A percentile compares a stretch with the other conserved stretches of the same genome.
phyloP scores from a whole-genome alignment of 352 stramenopile genomes.

The Plasmopara viticola region DNA sequence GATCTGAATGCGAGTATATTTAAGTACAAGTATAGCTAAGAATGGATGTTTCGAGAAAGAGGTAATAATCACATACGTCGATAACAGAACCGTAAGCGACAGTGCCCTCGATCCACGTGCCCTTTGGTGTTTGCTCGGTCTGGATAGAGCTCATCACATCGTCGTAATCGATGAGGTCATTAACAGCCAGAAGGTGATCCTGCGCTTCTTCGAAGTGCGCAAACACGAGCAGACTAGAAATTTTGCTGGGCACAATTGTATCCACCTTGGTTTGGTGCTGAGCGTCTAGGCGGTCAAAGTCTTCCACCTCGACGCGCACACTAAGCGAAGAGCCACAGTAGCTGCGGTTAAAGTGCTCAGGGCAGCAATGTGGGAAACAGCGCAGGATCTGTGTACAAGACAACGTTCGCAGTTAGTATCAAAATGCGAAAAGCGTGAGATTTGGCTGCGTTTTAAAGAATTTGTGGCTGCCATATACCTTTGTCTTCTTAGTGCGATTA shows the following conservation, averaged over 20 bases:
- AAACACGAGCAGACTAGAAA: conserved; percentile 30
- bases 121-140: conserved; percentile 54
- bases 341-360: conserved; percentile 54
- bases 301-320: conserved; percentile 26
- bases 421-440: too few relatives aligned
- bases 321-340: conserved; percentile 58
- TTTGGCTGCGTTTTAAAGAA: too few relatives aligned
- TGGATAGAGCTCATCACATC: conserved; percentile 37
- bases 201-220: conserved; percentile 52
- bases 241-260: conserved; percentile 7
- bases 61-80: conserved; percentile 9
- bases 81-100: conserved; percentile 16
- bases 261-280: conserved; percentile 7
- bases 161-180: conserved; percentile 22
- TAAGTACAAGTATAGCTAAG: not conserved
- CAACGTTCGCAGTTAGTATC: too few relatives aligned
- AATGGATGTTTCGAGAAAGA: not conserved
- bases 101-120: conserved; percentile 50
- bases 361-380: conserved; percentile 71
- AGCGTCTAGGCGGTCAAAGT: conserved; percentile 16
- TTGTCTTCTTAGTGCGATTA: conserved; percentile 29
- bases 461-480: conserved; percentile 3
- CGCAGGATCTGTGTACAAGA: conserved; percentile 41
- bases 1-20: too few relatives aligned
- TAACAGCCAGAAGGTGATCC: conserved; percentile 22